Conservation (phyloP, 768 basidiomycete species). For the Suillus alpinus region DNA sequence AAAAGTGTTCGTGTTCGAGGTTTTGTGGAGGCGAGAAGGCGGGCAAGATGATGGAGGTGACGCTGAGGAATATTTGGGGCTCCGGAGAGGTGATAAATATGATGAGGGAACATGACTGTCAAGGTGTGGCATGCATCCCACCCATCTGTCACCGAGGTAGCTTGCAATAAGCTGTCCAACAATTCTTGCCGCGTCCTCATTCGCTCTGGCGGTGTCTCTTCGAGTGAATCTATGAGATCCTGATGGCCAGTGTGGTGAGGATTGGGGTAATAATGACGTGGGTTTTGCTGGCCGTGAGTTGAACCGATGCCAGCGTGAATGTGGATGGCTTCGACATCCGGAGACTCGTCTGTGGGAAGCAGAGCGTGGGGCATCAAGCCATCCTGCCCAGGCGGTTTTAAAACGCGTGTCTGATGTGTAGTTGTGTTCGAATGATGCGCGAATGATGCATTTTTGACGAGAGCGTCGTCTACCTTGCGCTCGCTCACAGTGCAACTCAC, state of each 20-base stretch:
- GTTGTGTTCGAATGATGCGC: neutral
- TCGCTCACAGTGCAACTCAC: constrained; percentile 3
- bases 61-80: constrained; percentile 26
- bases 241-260: neutral
- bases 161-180: constrained; percentile 31
- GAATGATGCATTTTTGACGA: neutral
- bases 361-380: neutral
- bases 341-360: neutral
- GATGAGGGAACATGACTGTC: constrained; percentile 24
- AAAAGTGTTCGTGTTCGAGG: constrained; percentile 61
- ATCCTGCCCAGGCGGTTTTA: neutral
- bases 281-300: constrained; percentile 8
- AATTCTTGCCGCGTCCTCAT: constrained; percentile 21
- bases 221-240: neutral
- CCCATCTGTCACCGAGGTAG: constrained; percentile 31
- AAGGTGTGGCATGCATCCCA: constrained; percentile 42
- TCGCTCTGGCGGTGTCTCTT: constrained; percentile 12
- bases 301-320: constrained; percentile 9
- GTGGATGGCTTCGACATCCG: constrained; percentile 5
- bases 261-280: neutral
- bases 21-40: constrained; percentile 50
- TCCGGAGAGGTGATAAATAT: constrained; percentile 2
- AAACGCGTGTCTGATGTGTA: neutral
- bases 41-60: constrained; percentile 60
- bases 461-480: neutral